Evolutionary conservation across 768 basidiomycete genomes (phyloP), one percentile per base, ranked within the genome.

Genomic region (Pulveroboletus sp.): DNA sequence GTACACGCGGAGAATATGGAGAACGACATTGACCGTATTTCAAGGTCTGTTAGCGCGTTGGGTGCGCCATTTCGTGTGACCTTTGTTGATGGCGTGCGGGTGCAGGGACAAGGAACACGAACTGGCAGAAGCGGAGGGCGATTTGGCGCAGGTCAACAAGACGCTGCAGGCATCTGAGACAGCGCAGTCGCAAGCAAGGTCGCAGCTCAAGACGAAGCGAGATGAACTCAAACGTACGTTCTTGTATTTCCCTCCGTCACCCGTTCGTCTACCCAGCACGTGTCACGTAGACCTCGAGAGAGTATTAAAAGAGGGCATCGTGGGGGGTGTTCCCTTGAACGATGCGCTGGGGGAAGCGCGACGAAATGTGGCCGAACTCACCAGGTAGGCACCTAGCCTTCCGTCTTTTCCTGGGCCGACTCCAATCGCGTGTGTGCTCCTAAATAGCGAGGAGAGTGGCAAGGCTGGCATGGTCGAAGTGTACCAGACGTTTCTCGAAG

Each of bases 81-180:
- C 4, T 31, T 3, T 33, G 24, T 43, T 56, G 17, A 46, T 32
- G 9, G 14, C 31, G 6, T n/a, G 37, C 5, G 35, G 9, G 10
- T 39, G 12, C 51, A 95, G 92, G 24, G 75, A 81, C 46, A 85
- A 84, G 60, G 90, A 93, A 50, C 67, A 71, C 4, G 83, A 86
- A 49, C 72, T 82, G 41, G 45, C 39, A 9, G 65, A 72, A 46
- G 65, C 61, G 3, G 68, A 71, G 48, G 49, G 27, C 4, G 61
- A 73, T 7, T 52, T 67, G 21, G 50, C 73, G 8, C 62, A 69
- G 2, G 77, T 77, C 3, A 83, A 81, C 59, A 76, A 77, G 44
- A 72, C 73, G 36, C 66, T 89, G 5, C 84, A 88, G 47, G 76
- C 79, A 11, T 70, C 81, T 4, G 86, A 93, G 59, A 73, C 82